These are phyloP conservation scores for Colletotrichum musicola DNA, from an alignment of 2,329 filamentous ascomycete species.

Conservation along the genomic window DNA sequence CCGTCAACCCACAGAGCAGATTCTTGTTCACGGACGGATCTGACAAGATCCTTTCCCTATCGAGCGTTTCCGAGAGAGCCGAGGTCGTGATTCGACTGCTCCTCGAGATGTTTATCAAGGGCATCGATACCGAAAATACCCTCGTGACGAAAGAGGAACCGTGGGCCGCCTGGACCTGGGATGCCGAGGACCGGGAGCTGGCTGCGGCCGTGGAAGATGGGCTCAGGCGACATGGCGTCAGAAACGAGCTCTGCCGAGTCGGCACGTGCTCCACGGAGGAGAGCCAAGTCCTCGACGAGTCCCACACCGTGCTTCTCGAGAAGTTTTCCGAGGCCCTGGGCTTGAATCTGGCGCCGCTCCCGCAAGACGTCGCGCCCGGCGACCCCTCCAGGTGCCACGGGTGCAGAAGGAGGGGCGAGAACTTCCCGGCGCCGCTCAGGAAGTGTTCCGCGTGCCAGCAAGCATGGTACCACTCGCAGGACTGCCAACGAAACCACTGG, in stretches of 20 bases:
- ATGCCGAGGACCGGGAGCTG: not conserved
- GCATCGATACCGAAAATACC: not conserved
- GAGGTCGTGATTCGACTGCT: not conserved
- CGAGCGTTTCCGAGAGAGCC: not conserved
- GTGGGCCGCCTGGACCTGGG: not conserved
- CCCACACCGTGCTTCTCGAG: not conserved
- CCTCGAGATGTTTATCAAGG: not conserved
- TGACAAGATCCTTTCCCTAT: not conserved
- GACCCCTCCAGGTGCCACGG: conserved; percentile 5
- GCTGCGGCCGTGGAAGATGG: not conserved
- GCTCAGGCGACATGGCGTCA: not conserved
- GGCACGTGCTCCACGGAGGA: not conserved
- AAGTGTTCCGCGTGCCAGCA: conserved; percentile 8
- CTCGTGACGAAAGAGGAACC: too few species aligned
- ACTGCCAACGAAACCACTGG: conserved; percentile 15
- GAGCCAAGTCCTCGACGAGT: not conserved
- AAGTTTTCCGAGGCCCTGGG: not conserved
- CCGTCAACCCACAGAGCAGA: not conserved
- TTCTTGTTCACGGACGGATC: not conserved
- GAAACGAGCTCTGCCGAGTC: not conserved
- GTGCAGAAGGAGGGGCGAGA: not conserved
- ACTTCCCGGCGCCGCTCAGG: not conserved
- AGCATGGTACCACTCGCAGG: conserved; percentile 21
- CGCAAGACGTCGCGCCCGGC: not conserved
- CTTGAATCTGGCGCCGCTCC: not conserved